Conservation (phyloP, 2,329 filamentous ascomycete species). For the Aspergillus spinulosporus region DNA sequence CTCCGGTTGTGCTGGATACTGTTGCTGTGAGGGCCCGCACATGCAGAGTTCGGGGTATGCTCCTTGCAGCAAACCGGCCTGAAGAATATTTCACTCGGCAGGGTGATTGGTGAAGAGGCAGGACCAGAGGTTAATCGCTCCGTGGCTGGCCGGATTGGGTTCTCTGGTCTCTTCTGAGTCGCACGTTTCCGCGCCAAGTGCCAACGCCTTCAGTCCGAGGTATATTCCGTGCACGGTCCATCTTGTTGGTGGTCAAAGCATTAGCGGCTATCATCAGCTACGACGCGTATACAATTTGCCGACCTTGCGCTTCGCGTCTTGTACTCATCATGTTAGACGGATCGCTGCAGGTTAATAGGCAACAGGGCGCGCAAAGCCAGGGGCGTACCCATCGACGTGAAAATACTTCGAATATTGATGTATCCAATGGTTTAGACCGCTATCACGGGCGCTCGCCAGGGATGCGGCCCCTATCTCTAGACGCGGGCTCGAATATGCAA, state of each 20-base stretch:
- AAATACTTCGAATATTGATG: background rate
- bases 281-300: background rate
- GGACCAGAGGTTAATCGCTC: background rate
- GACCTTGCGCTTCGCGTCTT: background rate
- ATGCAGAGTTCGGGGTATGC: constrained; percentile 9
- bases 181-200: constrained; percentile 20
- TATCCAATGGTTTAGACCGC: background rate
- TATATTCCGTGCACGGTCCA: background rate
- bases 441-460: background rate
- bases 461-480: background rate
- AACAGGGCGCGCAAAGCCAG: constrained; percentile 23
- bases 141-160: constrained; percentile 9
- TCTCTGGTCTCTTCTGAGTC: constrained; percentile 16
- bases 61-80: constrained; percentile 18
- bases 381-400: constrained; percentile 21
- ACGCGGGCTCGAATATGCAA: constrained; percentile 5
- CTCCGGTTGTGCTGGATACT: constrained; percentile 7
- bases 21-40: constrained; percentile 8
- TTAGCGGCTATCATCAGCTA: background rate
- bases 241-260: constrained; percentile 14
- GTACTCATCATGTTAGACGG: background rate
- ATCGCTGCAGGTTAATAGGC: constrained; percentile 13
- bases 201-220: constrained; percentile 21
- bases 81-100: constrained; percentile 4
- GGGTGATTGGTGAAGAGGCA: background rate